These are phyloP conservation scores for Colletotrichum godetiae DNA, from an alignment of 2,329 filamentous ascomycete species.

Conservation along the genomic window DNA sequence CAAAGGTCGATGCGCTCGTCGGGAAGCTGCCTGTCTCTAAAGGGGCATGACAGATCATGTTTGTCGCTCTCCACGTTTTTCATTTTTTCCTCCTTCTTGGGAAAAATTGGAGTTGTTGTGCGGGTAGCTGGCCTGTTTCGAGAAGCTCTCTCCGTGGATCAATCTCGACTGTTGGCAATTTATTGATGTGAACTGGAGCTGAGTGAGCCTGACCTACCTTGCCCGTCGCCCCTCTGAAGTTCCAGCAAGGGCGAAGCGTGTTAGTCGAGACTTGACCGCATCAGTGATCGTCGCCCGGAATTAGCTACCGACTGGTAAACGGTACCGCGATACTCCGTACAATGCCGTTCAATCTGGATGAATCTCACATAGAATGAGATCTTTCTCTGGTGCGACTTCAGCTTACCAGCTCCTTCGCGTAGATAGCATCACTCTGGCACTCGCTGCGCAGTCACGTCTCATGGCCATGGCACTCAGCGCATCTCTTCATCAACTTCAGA, in stretches of 20 bases:
- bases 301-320: background rate
- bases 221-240: background rate
- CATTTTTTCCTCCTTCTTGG: background rate
- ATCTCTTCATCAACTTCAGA: slow-evolving; percentile 21
- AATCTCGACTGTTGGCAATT: background rate
- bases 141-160: background rate
- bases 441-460: background rate
- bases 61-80: background rate
- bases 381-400: background rate
- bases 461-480: background rate
- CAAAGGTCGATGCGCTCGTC: background rate
- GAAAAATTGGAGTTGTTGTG: background rate
- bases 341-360: background rate
- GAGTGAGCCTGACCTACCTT: background rate
- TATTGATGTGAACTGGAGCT: background rate
- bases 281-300: slow-evolving; percentile 1
- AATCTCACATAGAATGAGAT: slow-evolving; percentile 10
- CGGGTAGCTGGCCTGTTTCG: slow-evolving; percentile 16
- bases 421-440: background rate
- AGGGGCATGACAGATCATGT: slow-evolving; percentile 7
- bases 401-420: background rate
- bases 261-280: background rate
- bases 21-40: slow-evolving; percentile 4
- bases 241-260: background rate
- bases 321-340: background rate